A percentile compares a stretch with the other conserved stretches of the same genome.
Evolutionary conservation across 2,329 filamentous ascomycete genomes (phyloP).

Genomic region (Exophiala bonariae): DNA sequence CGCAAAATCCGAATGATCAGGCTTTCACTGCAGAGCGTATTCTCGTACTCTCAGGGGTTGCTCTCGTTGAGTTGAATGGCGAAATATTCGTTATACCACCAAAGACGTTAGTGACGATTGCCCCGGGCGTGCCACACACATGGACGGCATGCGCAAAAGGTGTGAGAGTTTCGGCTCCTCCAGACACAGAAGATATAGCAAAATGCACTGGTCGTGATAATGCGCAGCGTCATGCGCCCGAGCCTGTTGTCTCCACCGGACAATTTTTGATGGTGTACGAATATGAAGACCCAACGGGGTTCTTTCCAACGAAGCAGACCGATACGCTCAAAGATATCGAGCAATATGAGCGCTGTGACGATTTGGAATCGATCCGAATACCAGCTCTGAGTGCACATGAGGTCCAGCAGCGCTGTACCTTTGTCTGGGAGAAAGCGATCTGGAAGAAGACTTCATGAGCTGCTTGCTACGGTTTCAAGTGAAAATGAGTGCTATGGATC

Average conservation of each 20-base stretch:
- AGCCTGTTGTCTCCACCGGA: conserved; percentile 3
- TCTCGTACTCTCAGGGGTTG: conserved; percentile 9
- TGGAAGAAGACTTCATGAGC: too few species aligned
- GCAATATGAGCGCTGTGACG: conserved; percentile 4
- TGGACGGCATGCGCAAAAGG: conserved; percentile 15
- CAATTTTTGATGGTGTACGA: conserved; percentile 18
- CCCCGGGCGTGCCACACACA: conserved; percentile 13
- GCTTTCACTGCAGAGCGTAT: conserved; percentile 7
- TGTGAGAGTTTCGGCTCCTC: conserved; percentile 1
- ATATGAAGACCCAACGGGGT: conserved; percentile 14
- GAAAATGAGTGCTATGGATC: too few species aligned
- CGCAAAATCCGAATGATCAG: neutral
- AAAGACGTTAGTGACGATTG: conserved; percentile 10
- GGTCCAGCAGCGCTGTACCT: conserved; percentile 1
- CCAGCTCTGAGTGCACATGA: neutral
- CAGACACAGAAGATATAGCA: too few species aligned
- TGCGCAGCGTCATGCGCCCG: too few species aligned
- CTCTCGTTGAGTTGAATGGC: conserved; percentile 10
- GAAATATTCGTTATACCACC: conserved; percentile 15
- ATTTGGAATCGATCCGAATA: conserved; percentile 7
- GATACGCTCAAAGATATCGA: conserved; percentile 5
- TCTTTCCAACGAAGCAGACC: conserved; percentile 16
- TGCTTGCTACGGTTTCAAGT: too few species aligned
- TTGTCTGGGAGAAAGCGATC: neutral
- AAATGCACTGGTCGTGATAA: too few species aligned